These are phyloP conservation scores for Alloascoidea hylecoeti DNA, from an alignment of 805 yeast species.

Conservation along the genomic window DNA sequence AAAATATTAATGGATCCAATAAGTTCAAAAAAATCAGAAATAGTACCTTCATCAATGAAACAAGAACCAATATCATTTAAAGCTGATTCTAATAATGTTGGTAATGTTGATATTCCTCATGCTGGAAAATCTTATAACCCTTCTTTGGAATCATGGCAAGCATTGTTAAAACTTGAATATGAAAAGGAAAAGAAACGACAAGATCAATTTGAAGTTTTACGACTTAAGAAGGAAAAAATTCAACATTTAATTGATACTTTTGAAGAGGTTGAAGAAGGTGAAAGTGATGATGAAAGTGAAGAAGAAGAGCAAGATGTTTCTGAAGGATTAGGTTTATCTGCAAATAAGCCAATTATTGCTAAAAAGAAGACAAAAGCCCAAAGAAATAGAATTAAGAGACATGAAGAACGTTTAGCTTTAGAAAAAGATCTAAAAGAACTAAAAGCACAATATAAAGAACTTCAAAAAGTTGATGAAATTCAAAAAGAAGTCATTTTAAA, in stretches of 20 bases:
- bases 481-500: constrained; percentile 3
- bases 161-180: constrained; percentile 52
- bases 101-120: constrained; percentile 36
- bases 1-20: constrained; percentile 10
- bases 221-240: constrained; percentile 50
- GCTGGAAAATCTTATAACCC: constrained; percentile 95
- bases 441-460: constrained; percentile 39
- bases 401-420: constrained; percentile 41
- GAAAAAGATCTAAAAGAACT: constrained; percentile 42
- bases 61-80: constrained; percentile 30
- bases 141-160: constrained; percentile 68
- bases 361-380: constrained; percentile 68
- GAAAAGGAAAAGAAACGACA: constrained; percentile 53
- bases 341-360: constrained; percentile 52
- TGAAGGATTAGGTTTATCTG: constrained; percentile 30
- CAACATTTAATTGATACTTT: constrained; percentile 48
- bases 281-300: constrained; percentile 22
- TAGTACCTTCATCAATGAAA: constrained; percentile 39
- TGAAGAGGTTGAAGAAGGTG: constrained; percentile 37
- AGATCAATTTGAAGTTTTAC: constrained; percentile 42
- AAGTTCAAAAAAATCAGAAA: constrained; percentile 37
- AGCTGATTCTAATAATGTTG: constrained; percentile 23
- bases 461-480: constrained; percentile 12
- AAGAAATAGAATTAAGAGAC: constrained; percentile 57
- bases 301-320: constrained; percentile 18